phyloP scores from a whole-genome alignment of 75 land plant genomes.

The Ceratopteris richardii region DNA sequence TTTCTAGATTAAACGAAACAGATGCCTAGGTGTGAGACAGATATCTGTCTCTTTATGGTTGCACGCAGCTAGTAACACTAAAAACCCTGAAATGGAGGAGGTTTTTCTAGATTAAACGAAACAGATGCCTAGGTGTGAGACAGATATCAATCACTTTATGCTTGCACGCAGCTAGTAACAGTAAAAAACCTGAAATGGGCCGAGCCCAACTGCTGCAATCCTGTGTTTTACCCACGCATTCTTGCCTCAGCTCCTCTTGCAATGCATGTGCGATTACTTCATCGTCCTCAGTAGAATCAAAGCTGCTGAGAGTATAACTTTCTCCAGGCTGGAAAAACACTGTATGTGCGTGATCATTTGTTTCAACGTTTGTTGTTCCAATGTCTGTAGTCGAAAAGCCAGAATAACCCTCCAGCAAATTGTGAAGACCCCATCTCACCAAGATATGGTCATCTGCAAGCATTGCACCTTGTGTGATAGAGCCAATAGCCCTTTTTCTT shows the following conservation, averaged over 20 bases:
- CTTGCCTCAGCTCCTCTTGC: conserved; percentile 57
- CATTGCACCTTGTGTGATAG: conserved; percentile 38
- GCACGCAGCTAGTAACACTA: too few relatives aligned
- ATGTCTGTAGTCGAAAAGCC: conserved; percentile 23
- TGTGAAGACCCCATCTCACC: conserved; percentile 58
- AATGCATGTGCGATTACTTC: conserved; percentile 63
- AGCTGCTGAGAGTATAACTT: conserved; percentile 10
- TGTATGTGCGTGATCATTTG: conserved; percentile 21
- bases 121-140: too few relatives aligned
- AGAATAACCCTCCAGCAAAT: conserved; percentile 30
- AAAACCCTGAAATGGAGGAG: too few relatives aligned
- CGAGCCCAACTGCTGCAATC: not conserved
- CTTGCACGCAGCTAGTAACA: not conserved
- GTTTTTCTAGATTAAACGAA: too few relatives aligned
- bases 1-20: too few relatives aligned
- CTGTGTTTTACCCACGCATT: not conserved
- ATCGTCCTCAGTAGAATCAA: conserved; percentile 39
- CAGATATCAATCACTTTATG: too few relatives aligned
- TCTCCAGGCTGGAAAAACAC: conserved; percentile 17
- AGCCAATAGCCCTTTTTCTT: too few relatives aligned
- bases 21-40: too few relatives aligned
- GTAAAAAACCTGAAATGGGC: not conserved
- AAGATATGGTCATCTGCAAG: conserved; percentile 54
- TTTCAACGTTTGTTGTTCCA: conserved; percentile 9
- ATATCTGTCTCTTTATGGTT: too few relatives aligned